Evolutionary conservation across 2,329 filamentous ascomycete genomes (phyloP).

Genomic region (Venturia nashicola): DNA sequence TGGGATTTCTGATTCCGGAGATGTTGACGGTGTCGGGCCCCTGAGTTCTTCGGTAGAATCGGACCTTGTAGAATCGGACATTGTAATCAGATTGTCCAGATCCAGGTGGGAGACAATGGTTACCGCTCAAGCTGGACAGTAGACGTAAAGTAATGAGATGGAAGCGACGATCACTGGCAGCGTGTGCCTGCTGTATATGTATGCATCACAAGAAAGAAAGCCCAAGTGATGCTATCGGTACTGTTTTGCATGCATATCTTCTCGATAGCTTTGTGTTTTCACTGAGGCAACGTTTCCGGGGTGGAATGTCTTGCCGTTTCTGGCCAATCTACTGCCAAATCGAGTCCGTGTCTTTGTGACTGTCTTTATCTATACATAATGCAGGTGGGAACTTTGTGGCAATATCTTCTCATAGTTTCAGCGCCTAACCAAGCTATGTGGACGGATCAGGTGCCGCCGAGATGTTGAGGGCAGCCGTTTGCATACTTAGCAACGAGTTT

Average conservation of each 20-base stretch:
- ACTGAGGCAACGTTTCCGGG: neutral
- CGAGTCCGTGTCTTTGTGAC: neutral
- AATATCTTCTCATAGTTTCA: too few relatives aligned
- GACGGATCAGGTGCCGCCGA: too few relatives aligned
- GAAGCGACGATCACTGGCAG: neutral
- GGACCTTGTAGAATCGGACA: neutral
- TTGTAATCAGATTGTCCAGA: neutral
- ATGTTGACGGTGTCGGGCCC: neutral
- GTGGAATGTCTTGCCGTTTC: neutral
- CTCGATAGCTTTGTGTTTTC: neutral
- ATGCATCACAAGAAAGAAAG: neutral
- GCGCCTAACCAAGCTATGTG: too few relatives aligned
- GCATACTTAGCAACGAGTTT: too few relatives aligned
- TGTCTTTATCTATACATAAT: too few relatives aligned
- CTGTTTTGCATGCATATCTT: neutral
- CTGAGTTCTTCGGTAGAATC: neutral
- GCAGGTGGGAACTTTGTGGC: too few relatives aligned
- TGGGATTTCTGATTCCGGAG: neutral
- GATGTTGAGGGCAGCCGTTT: too few relatives aligned
- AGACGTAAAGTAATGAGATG: neutral
- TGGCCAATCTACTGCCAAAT: neutral
- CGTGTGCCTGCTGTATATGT: neutral
- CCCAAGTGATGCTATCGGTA: neutral
- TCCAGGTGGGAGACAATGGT: neutral
- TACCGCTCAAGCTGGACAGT: neutral